Evolutionary conservation across 352 stramenopile genomes (phyloP).

Genomic region (Phytopythium boreale): DNA sequence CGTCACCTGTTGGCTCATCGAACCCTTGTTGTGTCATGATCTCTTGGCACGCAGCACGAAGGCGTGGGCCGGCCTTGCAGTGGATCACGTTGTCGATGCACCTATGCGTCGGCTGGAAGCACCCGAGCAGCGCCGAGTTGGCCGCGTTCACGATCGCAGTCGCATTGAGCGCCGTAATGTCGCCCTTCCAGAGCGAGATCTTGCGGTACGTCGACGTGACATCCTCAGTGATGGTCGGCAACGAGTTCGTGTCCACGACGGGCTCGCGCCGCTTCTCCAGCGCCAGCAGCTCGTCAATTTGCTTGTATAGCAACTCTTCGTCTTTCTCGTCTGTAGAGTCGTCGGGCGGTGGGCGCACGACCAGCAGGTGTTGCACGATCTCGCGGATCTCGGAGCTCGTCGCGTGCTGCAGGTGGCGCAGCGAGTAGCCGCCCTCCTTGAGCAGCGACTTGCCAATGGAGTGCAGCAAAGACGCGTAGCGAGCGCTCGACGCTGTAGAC

Average conservation of each 20-base stretch:
- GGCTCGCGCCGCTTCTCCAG: conserved; percentile 22
- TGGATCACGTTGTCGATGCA: conserved; percentile 82
- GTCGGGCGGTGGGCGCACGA: conserved; percentile 35
- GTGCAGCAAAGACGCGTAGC: conserved; percentile 31
- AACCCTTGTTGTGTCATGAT: conserved; percentile 38
- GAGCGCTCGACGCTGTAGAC: conserved; percentile 4
- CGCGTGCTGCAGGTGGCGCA: conserved; percentile 33
- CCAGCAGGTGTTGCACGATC: conserved; percentile 50
- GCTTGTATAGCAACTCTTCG: conserved; percentile 36
- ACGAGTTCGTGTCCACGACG: conserved; percentile 14
- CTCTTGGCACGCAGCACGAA: conserved; percentile 49
- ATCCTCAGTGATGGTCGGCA: conserved; percentile 12
- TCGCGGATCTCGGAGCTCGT: conserved; percentile 39
- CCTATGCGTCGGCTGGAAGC: conserved; percentile 63
- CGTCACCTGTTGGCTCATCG: conserved; percentile 34
- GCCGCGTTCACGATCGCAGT: conserved; percentile 71
- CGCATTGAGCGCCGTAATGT: conserved; percentile 58
- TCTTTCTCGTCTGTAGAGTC: conserved; percentile 11
- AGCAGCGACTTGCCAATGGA: conserved; percentile 32
- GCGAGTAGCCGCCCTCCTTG: conserved; percentile 29
- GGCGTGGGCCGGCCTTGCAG: conserved; percentile 46
- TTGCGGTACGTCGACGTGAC: conserved; percentile 19
- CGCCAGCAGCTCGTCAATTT: conserved; percentile 39
- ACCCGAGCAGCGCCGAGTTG: conserved; percentile 61
- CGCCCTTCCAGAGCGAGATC: conserved; percentile 57